phyloP scores from a whole-genome alignment of 176 grass and related monocot genomes.

The Carex cristatella region DNA sequence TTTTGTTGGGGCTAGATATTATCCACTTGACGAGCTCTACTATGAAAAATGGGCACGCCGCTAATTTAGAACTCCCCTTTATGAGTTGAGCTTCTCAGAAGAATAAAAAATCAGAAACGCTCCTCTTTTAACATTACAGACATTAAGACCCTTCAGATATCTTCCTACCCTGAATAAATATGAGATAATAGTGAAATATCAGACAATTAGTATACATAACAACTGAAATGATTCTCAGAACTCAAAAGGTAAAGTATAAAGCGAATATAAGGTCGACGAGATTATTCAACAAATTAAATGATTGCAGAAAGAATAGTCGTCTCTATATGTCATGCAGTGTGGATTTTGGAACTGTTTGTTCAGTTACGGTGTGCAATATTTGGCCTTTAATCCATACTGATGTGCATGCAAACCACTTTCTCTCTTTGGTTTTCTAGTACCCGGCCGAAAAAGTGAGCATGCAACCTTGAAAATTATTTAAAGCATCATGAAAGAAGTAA shows the following conservation, averaged over 20 bases:
- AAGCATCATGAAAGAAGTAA: background rate
- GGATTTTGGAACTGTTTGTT: no score
- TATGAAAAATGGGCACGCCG: slow-evolving; percentile 5
- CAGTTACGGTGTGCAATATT: no score
- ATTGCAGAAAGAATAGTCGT: background rate
- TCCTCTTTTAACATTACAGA: slow-evolving; percentile 10
- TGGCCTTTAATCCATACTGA: no score
- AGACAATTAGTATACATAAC: background rate
- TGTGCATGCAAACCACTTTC: background rate
- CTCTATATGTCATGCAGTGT: background rate
- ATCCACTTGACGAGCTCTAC: slow-evolving; percentile 16
- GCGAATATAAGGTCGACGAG: background rate
- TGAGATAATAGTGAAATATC: background rate
- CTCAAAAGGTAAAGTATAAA: background rate
- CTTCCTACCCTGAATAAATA: slow-evolving; percentile 19
- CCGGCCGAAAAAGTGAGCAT: background rate
- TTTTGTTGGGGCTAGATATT: slow-evolving; percentile 10
- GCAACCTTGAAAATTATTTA: background rate
- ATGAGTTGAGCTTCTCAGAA: slow-evolving; percentile 22
- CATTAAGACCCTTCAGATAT: background rate
- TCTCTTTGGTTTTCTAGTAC: background rate
- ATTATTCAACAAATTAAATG: background rate
- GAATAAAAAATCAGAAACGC: slow-evolving; percentile 19
- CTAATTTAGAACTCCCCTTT: slow-evolving; percentile 12
- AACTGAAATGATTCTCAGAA: background rate